Evolutionary conservation across 2,329 filamentous ascomycete species (phyloP).

Genomic region (Sodiomyces alkalinus): DNA sequence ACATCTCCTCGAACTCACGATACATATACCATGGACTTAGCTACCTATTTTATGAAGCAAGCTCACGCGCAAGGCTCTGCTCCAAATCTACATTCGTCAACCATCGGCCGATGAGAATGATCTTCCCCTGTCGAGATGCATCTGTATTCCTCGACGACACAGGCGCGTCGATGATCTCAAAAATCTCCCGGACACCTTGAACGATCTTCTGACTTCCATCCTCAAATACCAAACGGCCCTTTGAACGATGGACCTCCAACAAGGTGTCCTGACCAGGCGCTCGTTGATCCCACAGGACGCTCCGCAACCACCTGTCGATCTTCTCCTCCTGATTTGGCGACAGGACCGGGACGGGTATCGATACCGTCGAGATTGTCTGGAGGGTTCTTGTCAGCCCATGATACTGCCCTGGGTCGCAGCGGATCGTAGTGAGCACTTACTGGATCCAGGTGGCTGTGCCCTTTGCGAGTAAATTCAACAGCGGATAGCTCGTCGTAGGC

Average conservation of each 20-base stretch:
- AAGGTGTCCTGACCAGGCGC: slow-evolving; percentile 30
- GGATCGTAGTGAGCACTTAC: slow-evolving; percentile 28
- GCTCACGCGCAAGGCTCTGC: too few relatives aligned
- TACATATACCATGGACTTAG: too few relatives aligned
- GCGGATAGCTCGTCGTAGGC: slow-evolving; percentile 75
- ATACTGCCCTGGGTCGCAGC: background rate
- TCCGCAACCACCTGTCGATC: slow-evolving; percentile 71
- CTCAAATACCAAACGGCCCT: slow-evolving; percentile 56
- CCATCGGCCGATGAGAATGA: slow-evolving; percentile 48
- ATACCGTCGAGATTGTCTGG: slow-evolving; percentile 71
- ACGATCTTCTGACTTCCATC: slow-evolving; percentile 59
- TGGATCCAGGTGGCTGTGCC: slow-evolving; percentile 82
- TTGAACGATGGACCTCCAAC: slow-evolving; percentile 79
- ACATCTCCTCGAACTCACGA: too few relatives aligned
- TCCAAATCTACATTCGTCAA: slow-evolving; percentile 36
- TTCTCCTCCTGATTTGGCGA: slow-evolving; percentile 36
- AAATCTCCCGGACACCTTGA: slow-evolving; percentile 85
- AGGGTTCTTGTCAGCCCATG: slow-evolving; percentile 3
- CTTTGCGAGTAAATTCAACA: slow-evolving; percentile 57
- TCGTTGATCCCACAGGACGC: slow-evolving; percentile 66
- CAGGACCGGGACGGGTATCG: slow-evolving; percentile 52
- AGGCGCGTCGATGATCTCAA: slow-evolving; percentile 65
- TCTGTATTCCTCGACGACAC: slow-evolving; percentile 14
- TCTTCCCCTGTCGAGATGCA: slow-evolving; percentile 30
- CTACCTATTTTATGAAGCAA: too few relatives aligned